phyloP scores from a whole-genome alignment of 2,329 filamentous ascomycete genomes.

The Hymenotorrendiella dingleyae region DNA sequence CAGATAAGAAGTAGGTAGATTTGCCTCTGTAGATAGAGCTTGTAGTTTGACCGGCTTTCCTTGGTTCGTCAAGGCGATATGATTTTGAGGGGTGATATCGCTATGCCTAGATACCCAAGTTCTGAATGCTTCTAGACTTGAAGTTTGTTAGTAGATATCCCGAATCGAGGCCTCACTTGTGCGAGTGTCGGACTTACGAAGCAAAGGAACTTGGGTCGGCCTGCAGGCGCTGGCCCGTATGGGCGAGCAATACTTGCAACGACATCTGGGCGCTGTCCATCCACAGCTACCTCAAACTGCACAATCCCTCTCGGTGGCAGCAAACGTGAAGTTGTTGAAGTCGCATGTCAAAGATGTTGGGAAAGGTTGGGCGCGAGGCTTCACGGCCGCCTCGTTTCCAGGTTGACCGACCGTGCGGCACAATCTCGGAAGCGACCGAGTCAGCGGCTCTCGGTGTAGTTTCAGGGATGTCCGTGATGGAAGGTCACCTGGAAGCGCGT shows the following conservation, averaged over 20 bases:
- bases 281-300: conserved; percentile 25
- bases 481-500: conserved; percentile 2
- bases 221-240: conserved; percentile 81
- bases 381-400: conserved; percentile 11
- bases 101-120: conserved; percentile 71
- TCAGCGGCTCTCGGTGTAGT: too few relatives aligned
- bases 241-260: conserved; percentile 85
- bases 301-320: conserved; percentile 14
- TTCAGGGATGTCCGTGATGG: neutral
- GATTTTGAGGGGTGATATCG: conserved; percentile 67
- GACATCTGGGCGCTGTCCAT: conserved; percentile 57
- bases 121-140: conserved; percentile 77
- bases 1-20: too few relatives aligned
- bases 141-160: conserved; percentile 16
- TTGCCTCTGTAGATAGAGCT: conserved; percentile 72
- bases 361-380: conserved; percentile 15
- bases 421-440: too few relatives aligned
- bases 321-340: conserved; percentile 8
- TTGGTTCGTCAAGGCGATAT: conserved; percentile 80
- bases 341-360: conserved; percentile 14
- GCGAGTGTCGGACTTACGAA: conserved; percentile 50
- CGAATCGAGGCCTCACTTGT: neutral
- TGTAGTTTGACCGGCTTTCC: conserved; percentile 51
- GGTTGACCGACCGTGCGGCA: too few relatives aligned
- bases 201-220: conserved; percentile 70